Conservation (phyloP, 108 stramenopile species). For the Skeletonema costatum region DNA sequence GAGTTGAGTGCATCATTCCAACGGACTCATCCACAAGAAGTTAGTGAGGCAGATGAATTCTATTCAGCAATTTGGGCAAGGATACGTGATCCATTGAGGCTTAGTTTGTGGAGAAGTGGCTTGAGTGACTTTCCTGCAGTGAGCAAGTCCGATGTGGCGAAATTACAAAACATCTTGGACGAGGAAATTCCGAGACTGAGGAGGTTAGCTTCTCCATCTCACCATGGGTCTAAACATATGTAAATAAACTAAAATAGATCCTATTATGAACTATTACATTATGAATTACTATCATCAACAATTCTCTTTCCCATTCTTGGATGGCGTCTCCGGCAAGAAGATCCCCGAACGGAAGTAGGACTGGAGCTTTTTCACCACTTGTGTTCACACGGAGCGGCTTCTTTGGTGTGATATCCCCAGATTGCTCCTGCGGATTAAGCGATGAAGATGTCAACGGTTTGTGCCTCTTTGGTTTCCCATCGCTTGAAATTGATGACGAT, state of each 20-base stretch:
- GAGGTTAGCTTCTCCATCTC: slow-evolving; percentile 78
- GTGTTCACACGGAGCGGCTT: not conserved
- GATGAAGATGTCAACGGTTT: slow-evolving; percentile 15
- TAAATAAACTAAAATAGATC: not conserved
- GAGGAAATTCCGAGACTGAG: slow-evolving; percentile 84
- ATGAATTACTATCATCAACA: not conserved
- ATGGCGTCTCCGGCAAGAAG: slow-evolving; percentile 34
- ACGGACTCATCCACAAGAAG: slow-evolving; percentile 79
- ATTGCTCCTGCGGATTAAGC: slow-evolving; percentile 18
- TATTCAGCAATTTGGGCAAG: slow-evolving; percentile 87
- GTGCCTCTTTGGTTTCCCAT: not conserved
- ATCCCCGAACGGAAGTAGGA: slow-evolving; percentile 35
- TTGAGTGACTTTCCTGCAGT: slow-evolving; percentile 56
- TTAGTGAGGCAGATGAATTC: slow-evolving; percentile 90
- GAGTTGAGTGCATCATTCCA: slow-evolving; percentile 75
- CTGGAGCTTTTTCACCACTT: slow-evolving; percentile 1
- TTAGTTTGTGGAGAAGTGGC: slow-evolving; percentile 64
- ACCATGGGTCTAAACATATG: slow-evolving; percentile 52
- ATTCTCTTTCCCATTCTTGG: slow-evolving; percentile 21
- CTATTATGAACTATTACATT: not conserved
- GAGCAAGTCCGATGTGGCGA: slow-evolving; percentile 55
- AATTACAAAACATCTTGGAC: slow-evolving; percentile 81
- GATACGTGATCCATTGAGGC: slow-evolving; percentile 65
- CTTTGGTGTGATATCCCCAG: not conserved
- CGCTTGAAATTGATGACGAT: not conserved